Conservation (phyloP, 2,329 filamentous ascomycete species). For the Hypoxylon sp. region DNA sequence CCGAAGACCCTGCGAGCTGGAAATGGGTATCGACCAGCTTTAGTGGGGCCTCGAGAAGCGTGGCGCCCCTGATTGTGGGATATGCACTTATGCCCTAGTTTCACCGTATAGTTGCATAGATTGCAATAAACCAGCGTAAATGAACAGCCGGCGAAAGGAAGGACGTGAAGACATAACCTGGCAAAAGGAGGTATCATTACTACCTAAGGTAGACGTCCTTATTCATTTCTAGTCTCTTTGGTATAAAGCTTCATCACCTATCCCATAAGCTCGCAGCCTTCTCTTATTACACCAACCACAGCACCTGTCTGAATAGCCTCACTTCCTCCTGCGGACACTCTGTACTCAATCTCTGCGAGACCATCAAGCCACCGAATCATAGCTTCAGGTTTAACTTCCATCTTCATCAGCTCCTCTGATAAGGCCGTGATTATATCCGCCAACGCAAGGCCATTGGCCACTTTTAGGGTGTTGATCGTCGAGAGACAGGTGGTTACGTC, state of each 20-base stretch:
- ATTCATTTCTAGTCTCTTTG: neutral
- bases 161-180: neutral
- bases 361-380: slow-evolving; percentile 94
- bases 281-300: slow-evolving; percentile 88
- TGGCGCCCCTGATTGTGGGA: neutral
- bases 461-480: slow-evolving; percentile 90
- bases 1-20: neutral
- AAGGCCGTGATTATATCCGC: slow-evolving; percentile 94
- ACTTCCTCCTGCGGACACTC: slow-evolving; percentile 87
- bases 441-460: slow-evolving; percentile 85
- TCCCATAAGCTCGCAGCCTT: slow-evolving; percentile 81
- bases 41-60: neutral
- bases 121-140: neutral
- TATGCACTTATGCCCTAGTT: neutral
- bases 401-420: slow-evolving; percentile 82
- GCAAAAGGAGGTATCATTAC: neutral
- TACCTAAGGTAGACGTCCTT: neutral
- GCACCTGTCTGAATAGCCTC: slow-evolving; percentile 94
- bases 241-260: slow-evolving; percentile 24
- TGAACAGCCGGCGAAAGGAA: neutral
- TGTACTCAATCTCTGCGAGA: slow-evolving; percentile 91
- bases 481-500: slow-evolving; percentile 92
- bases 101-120: neutral
- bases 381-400: slow-evolving; percentile 88
- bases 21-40: neutral